These are phyloP conservation scores for Verbena officinalis DNA, from an alignment of 257 asterid genomes.

Conservation along the genomic window DNA sequence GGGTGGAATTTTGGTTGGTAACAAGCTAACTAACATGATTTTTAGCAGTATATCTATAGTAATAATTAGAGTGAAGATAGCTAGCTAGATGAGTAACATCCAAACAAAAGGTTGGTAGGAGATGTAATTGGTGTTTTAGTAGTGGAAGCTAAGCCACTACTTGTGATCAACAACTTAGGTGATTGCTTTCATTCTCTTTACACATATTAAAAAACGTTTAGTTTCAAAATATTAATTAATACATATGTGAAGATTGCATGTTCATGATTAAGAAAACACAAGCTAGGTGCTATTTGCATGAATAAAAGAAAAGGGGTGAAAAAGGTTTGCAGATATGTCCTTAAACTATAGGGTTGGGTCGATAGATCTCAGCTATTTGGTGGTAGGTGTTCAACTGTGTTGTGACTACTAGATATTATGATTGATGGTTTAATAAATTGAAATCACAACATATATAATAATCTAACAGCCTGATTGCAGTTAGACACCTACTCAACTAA, in stretches of 20 bases:
- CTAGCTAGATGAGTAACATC: background rate
- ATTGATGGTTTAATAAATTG: no score
- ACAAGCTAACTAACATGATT: background rate
- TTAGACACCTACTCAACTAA: no score
- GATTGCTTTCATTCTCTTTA: constrained; percentile 22
- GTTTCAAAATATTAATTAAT: background rate
- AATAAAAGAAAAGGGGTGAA: background rate
- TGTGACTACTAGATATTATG: no score
- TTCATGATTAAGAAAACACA: background rate
- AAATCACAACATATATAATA: no score
- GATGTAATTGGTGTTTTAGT: constrained; percentile 28
- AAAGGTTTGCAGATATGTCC: background rate
- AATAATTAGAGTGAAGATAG: background rate
- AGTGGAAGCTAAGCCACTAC: constrained; percentile 33
- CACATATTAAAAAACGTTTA: background rate
- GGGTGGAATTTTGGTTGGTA: constrained; percentile 21
- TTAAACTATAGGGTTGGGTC: no score
- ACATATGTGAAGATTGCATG: constrained; percentile 10
- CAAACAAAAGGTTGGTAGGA: constrained; percentile 31
- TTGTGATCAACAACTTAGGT: constrained; percentile 18
- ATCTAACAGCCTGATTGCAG: no score
- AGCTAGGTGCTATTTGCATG: background rate
- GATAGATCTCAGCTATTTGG: no score
- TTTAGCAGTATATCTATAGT: background rate
- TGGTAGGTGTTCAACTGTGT: no score